phyloP scores from a whole-genome alignment of 2,329 filamentous ascomycete species.

The Pseudogymnoascus sp. region DNA sequence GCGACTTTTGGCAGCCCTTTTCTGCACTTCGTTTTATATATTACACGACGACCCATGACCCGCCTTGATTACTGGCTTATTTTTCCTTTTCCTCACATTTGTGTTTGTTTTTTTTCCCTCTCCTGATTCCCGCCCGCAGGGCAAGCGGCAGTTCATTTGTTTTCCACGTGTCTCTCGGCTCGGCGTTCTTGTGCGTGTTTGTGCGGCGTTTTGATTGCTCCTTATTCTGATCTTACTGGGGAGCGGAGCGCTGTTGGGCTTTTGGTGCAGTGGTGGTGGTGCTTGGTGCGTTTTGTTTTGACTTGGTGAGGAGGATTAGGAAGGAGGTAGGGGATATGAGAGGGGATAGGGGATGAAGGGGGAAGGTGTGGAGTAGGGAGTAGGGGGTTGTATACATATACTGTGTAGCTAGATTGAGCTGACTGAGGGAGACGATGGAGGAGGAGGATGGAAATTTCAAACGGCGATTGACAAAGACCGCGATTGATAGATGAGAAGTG shows the following conservation, averaged over 20 bases:
- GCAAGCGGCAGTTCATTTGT: constrained; percentile 7
- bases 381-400: constrained; percentile 4
- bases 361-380: background rate
- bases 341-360: background rate
- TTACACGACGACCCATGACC: constrained; percentile 5
- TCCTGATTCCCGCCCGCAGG: constrained; percentile 6
- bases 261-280: constrained; percentile 1
- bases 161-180: background rate
- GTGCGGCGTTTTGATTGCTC: constrained; percentile 4
- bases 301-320: background rate
- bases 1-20: background rate
- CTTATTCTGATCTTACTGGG: background rate
- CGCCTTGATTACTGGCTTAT: background rate
- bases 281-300: constrained; percentile 5
- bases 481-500: background rate
- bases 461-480: background rate
- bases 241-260: constrained; percentile 1
- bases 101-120: background rate
- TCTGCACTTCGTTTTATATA: constrained; percentile 2
- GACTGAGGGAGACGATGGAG: background rate
- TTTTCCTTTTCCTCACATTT: background rate
- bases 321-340: background rate
- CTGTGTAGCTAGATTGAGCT: background rate
- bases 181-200: background rate
- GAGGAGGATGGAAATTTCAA: background rate